Conservation (phyloP, 2,329 filamentous ascomycete species). For the Penicillium occitanis region DNA sequence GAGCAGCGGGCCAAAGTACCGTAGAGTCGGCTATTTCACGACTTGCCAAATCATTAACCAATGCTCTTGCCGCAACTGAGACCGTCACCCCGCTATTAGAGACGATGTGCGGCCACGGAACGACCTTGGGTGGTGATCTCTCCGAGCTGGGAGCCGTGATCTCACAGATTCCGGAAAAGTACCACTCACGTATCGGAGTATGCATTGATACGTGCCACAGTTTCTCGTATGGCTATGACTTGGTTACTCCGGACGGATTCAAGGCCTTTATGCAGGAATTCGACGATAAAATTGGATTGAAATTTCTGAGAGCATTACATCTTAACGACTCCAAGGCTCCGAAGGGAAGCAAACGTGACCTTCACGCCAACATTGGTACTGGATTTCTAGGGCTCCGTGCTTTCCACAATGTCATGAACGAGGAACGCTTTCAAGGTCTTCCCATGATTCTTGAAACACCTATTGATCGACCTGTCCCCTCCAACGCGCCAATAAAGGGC, state of each 20-base stretch:
- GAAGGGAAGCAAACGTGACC: constrained; percentile 73
- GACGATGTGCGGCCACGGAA: constrained; percentile 91
- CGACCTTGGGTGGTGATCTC: constrained; percentile 81
- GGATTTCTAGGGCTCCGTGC: constrained; percentile 87
- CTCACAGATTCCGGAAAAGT: constrained; percentile 63
- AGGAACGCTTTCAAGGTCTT: constrained; percentile 69
- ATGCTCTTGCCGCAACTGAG: constrained; percentile 72
- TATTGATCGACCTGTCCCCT: constrained; percentile 66
- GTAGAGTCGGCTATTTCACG: constrained; percentile 70
- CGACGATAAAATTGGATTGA: constrained; percentile 70
- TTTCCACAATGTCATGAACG: constrained; percentile 90
- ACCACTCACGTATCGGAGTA: constrained; percentile 83
- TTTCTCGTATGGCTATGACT: constrained; percentile 90
- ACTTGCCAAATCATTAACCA: constrained; percentile 79
- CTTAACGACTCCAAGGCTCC: constrained; percentile 96
- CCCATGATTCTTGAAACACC: constrained; percentile 98
- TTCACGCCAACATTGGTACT: constrained; percentile 95
- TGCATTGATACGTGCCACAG: constrained; percentile 97
- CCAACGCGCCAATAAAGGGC: constrained; percentile 4
- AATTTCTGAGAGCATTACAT: constrained; percentile 83
- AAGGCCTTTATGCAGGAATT: constrained; percentile 72
- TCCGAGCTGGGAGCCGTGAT: constrained; percentile 87
- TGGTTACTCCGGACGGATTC: constrained; percentile 74
- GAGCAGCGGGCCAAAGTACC: constrained; percentile 69
- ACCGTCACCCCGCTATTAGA: constrained; percentile 82